These are phyloP conservation scores for Trametes coccinea DNA, from an alignment of 768 basidiomycete species.

Conservation along the genomic window DNA sequence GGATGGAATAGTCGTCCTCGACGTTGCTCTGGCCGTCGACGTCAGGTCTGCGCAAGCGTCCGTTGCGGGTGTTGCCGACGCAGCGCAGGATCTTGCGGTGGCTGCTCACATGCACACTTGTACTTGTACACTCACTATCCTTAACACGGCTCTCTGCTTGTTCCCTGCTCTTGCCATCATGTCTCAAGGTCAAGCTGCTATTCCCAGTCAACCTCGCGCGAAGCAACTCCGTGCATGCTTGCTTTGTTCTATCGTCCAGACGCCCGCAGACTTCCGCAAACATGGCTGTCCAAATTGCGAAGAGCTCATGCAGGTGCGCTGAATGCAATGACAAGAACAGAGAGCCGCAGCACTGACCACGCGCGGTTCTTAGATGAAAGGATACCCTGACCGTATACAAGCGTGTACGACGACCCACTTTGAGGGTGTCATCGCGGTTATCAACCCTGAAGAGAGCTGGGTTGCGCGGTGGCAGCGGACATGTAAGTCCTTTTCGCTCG, in stretches of 20 bases:
- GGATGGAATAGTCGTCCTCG: neutral
- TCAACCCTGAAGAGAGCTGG: slow-evolving; percentile 89
- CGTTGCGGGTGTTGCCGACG: slow-evolving; percentile 13
- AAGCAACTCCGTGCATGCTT: slow-evolving; percentile 88
- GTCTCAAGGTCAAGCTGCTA: slow-evolving; percentile 35
- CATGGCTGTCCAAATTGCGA: slow-evolving; percentile 97
- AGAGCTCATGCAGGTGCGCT: slow-evolving; percentile 82
- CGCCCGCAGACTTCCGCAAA: slow-evolving; percentile 79
- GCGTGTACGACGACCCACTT: slow-evolving; percentile 91
- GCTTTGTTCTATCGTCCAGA: slow-evolving; percentile 88
- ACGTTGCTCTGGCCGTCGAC: slow-evolving; percentile 1
- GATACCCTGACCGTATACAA: slow-evolving; percentile 76
- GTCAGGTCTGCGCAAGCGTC: neutral
- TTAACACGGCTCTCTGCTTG: neutral
- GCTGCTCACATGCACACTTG: too few species aligned
- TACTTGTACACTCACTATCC: too few species aligned
- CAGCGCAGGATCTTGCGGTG: neutral
- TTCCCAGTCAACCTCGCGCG: slow-evolving; percentile 62
- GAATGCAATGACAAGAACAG: neutral
- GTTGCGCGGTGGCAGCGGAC: slow-evolving; percentile 96
- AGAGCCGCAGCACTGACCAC: neutral
- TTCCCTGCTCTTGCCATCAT: slow-evolving; percentile 6
- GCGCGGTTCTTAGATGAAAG: slow-evolving; percentile 67
- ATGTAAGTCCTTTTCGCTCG: slow-evolving; percentile 50
- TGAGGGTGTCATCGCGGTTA: slow-evolving; percentile 87